Evolutionary conservation across 2,329 filamentous ascomycete genomes (phyloP), one percentile per base, ranked within the genome.

Genomic region (Nakataea oryzae): DNA sequence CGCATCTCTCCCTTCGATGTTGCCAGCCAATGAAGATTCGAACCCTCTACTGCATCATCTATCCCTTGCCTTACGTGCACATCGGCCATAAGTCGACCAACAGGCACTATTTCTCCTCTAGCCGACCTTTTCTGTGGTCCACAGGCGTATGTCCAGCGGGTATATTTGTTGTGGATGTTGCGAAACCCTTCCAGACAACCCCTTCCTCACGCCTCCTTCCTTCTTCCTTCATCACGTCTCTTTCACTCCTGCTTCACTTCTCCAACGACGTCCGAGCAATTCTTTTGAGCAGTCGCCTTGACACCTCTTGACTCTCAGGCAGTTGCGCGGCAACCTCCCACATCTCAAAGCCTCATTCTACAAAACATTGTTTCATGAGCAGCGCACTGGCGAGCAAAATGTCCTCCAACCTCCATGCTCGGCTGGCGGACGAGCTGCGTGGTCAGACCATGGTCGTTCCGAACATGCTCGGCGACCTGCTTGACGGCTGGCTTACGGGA

Each of bases 331-430:
- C 17, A 50, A 8, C 1, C n/a, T n/a, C n/a, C n/a, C n/a, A n/a
- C 17, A 50, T 1, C 21, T 17, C 30, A 26, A 28, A 24, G 21
- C 26, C 26, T 32, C 26, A 47, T 11, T n/a, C 17, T 12, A 50
- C 21, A 11, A 50, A 8, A 13, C 28, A 24, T 21, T 24, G 17
- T 28, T 9, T 1, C 14, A 59, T 59, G 58, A 47, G 26, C 34
- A 75, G 57, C 21, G 8, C 21, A 50, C 21, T 9, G 21, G 27
- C 6, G n/a, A 26, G 29, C 14, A 24, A 9, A 26, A 7, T 21
- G 26, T 21, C 59, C 13, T 17, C 50, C 21, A 59, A 29, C 26
- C 14, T 56, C 12, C 50, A 54, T 41, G 28, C 26, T 17, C 30
- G 58, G 14, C 30, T 62, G 8, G 61, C 54, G 3, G 34, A 54